Percentiles rank a stretch among this genome's conserved stretches.
phyloP scores from a whole-genome alignment of 192 early-diverging fungal species.

The Gonapodya prolifera region DNA sequence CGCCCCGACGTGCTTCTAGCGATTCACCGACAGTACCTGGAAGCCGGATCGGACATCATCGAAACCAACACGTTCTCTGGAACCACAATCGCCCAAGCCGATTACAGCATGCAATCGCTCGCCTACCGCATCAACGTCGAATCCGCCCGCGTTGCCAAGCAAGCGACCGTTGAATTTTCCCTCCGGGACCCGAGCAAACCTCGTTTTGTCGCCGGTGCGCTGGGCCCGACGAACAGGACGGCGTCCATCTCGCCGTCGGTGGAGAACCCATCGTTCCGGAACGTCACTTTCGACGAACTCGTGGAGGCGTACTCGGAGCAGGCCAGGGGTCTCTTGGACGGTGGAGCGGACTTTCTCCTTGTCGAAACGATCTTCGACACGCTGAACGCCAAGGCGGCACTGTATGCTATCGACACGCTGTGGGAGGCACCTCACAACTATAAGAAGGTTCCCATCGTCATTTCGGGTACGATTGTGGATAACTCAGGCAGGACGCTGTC shows the following conservation, averaged over 20 bases:
- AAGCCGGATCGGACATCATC: slow-evolving; percentile 83
- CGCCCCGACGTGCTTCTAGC: slow-evolving; percentile 76
- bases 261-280: slow-evolving; percentile 88
- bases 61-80: slow-evolving; percentile 96
- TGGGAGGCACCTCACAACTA: slow-evolving; percentile 75
- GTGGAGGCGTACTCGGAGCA: slow-evolving; percentile 84
- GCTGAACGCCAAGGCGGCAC: slow-evolving; percentile 89
- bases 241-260: slow-evolving; percentile 94
- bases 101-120: slow-evolving; percentile 72
- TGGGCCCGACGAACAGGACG: slow-evolving; percentile 88
- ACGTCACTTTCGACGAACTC: slow-evolving; percentile 88
- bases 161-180: slow-evolving; percentile 71
- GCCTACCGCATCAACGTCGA: slow-evolving; percentile 91
- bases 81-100: slow-evolving; percentile 83
- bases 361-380: slow-evolving; percentile 98
- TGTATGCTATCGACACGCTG: slow-evolving; percentile 79
- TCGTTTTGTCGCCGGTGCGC: slow-evolving; percentile 75
- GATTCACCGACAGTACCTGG: slow-evolving; percentile 83
- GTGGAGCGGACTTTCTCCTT: slow-evolving; percentile 81
- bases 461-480: slow-evolving; percentile 93
- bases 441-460: slow-evolving; percentile 50
- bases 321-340: slow-evolving; percentile 79
- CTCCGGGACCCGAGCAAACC: slow-evolving; percentile 60
- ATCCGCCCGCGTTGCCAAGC: slow-evolving; percentile 69
- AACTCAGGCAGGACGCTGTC: slow-evolving; percentile 90